Conservation (phyloP, 2,329 filamentous ascomycete genomes). For the Apiospora hydei region DNA sequence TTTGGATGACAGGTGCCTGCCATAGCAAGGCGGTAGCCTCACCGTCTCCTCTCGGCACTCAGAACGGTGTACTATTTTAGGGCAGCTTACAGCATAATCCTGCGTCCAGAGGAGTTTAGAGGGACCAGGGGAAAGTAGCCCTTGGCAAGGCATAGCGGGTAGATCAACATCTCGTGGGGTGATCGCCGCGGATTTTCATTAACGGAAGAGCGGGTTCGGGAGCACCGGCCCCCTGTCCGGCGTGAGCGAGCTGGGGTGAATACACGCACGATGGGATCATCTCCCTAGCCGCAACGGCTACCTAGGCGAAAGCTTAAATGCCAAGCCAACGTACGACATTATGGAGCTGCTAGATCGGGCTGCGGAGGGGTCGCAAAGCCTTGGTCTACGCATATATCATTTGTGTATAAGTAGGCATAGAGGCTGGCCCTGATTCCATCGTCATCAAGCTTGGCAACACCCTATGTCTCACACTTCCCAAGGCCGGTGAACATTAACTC, state of each 20-base stretch:
- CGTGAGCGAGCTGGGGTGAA: neutral
- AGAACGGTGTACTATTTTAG: neutral
- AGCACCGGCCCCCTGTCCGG: too few relatives aligned
- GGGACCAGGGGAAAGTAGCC: too few relatives aligned
- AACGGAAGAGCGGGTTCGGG: neutral
- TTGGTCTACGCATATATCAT: neutral
- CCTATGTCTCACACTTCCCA: neutral
- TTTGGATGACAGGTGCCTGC: neutral
- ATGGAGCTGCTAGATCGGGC: neutral
- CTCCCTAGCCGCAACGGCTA: neutral
- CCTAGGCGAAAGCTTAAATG: neutral
- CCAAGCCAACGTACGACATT: neutral
- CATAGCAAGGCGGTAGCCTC: neutral
- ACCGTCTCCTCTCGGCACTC: neutral
- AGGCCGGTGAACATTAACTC: neutral
- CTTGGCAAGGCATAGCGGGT: neutral
- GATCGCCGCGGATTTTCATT: neutral
- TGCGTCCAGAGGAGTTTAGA: neutral
- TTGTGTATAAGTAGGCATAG: neutral
- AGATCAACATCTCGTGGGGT: neutral
- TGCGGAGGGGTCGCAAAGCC: neutral
- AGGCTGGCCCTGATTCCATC: too few relatives aligned
- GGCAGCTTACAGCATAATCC: neutral
- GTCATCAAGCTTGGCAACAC: neutral
- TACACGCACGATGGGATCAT: neutral